Conservation (phyloP, 805 yeast genomes). For the Metschnikowia anglica region DNA sequence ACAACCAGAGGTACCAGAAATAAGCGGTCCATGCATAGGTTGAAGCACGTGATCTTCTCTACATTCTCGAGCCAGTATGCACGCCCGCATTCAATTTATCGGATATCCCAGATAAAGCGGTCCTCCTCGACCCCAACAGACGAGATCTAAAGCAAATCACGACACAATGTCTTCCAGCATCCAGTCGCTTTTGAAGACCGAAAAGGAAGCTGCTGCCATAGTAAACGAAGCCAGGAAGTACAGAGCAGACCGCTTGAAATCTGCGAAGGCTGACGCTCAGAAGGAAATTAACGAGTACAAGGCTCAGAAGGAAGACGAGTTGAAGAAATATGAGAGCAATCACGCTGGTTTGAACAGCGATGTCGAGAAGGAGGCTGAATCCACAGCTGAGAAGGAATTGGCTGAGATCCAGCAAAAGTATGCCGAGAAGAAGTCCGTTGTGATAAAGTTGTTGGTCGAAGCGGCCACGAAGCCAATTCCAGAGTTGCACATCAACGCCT, state of each 20-base stretch:
- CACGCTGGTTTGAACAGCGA: slow-evolving; percentile 74
- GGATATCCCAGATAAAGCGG: slow-evolving; percentile 12
- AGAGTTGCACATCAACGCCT: slow-evolving; percentile 78
- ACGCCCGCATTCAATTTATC: slow-evolving; percentile 11
- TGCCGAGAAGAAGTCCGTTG: slow-evolving; percentile 59
- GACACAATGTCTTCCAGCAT: slow-evolving; percentile 29
- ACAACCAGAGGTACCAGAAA: background rate
- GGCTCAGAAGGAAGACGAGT: slow-evolving; percentile 76
- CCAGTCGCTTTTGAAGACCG: slow-evolving; percentile 58
- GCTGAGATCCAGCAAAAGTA: slow-evolving; percentile 65
- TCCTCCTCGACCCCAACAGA: background rate
- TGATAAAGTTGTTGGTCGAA: slow-evolving; percentile 72
- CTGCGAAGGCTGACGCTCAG: slow-evolving; percentile 92
- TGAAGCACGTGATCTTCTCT: slow-evolving; percentile 1
- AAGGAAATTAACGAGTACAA: slow-evolving; percentile 85
- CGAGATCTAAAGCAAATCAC: slow-evolving; percentile 2
- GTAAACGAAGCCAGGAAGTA: slow-evolving; percentile 88
- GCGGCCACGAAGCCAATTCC: slow-evolving; percentile 81
- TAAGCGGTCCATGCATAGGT: background rate
- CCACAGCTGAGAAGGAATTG: slow-evolving; percentile 68
- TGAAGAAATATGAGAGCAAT: slow-evolving; percentile 66
- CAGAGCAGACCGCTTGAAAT: slow-evolving; percentile 85
- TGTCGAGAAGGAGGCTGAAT: slow-evolving; percentile 78
- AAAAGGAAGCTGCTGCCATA: slow-evolving; percentile 94
- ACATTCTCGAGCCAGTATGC: slow-evolving; percentile 5